Percentiles rank a stretch among this genome's conserved stretches.
These are phyloP conservation scores for Phytophthora melonis DNA, from an alignment of 352 stramenopile genomes.

Conservation along the genomic window DNA sequence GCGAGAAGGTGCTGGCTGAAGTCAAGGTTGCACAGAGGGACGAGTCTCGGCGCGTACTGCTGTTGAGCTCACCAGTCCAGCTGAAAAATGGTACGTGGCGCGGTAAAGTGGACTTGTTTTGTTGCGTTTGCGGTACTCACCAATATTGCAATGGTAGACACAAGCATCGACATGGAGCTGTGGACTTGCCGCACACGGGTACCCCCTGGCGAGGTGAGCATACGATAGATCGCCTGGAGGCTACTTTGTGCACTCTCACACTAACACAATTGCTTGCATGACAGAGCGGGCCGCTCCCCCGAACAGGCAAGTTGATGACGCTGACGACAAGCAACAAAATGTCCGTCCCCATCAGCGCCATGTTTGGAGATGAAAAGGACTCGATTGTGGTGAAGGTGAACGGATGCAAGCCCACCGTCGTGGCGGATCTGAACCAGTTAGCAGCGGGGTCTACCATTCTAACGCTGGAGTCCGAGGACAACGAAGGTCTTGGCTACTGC, in stretches of 20 bases:
- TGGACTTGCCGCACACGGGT: constrained; percentile 75
- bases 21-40: constrained; percentile 90
- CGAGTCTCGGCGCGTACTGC: constrained; percentile 82
- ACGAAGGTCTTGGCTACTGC: constrained; percentile 72
- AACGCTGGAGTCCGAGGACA: constrained; percentile 74
- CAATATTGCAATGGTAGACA: constrained; percentile 46
- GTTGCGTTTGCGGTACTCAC: not conserved
- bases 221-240: not conserved
- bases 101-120: not conserved
- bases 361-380: constrained; percentile 84
- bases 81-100: constrained; percentile 82
- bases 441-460: constrained; percentile 72
- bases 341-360: constrained; percentile 79
- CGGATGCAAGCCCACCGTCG: constrained; percentile 84
- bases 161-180: constrained; percentile 83
- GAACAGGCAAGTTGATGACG: constrained; percentile 56
- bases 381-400: constrained; percentile 89
- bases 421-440: constrained; percentile 76
- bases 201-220: constrained; percentile 55
- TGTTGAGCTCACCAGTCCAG: constrained; percentile 89
- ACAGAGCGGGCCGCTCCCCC: constrained; percentile 50
- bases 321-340: constrained; percentile 82
- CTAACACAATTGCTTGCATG: constrained; percentile 1
- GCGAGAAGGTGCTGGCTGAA: constrained; percentile 85
- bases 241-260: not conserved